These are phyloP conservation scores for Jimgerdemannia lactiflua DNA, from an alignment of 192 early-diverging fungal species.

Conservation along the genomic window DNA sequence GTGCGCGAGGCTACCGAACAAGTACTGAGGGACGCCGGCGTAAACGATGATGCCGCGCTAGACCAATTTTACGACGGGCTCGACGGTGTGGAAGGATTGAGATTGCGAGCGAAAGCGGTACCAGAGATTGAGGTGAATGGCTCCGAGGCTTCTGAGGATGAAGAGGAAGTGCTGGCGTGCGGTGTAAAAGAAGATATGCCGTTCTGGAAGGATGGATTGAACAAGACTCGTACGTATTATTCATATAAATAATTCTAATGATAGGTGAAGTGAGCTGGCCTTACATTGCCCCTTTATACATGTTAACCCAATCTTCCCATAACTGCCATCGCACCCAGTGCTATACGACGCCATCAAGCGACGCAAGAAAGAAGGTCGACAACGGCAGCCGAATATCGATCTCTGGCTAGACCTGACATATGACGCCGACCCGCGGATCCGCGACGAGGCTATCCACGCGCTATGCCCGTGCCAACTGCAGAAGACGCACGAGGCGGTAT, in stretches of 20 bases:
- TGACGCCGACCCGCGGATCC: neutral
- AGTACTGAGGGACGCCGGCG: neutral
- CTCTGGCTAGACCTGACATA: neutral
- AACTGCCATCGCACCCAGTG: neutral
- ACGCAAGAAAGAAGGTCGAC: neutral
- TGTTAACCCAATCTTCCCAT: neutral
- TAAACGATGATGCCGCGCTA: neutral
- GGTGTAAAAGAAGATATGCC: neutral
- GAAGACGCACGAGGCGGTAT: neutral
- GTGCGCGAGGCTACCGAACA: neutral
- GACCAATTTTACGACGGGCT: neutral
- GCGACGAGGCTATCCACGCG: neutral
- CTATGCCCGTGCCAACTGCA: neutral
- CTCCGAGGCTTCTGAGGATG: neutral
- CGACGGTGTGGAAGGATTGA: neutral
- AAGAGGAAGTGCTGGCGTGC: neutral
- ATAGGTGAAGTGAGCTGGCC: too few species aligned
- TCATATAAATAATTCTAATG: neutral
- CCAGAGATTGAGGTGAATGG: neutral
- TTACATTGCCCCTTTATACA: neutral
- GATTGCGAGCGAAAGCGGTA: neutral
- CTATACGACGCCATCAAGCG: neutral
- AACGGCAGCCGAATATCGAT: neutral
- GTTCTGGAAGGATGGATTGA: neutral
- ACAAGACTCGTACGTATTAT: neutral